Conservation (phyloP, 371 early-diverging fungal species). For the Apophysomyces ossiformis region DNA sequence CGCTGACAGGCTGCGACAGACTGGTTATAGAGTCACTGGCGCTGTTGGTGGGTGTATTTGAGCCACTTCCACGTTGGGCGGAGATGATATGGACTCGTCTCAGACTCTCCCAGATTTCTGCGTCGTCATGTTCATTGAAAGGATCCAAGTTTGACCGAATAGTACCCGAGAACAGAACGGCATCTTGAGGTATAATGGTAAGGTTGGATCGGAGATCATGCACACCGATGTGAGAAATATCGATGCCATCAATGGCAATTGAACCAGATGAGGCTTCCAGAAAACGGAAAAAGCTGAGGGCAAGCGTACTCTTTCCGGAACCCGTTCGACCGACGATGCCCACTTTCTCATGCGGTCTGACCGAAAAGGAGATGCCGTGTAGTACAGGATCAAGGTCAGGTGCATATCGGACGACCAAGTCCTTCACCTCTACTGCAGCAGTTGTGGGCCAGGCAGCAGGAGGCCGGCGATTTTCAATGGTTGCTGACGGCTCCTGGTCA, state of each 20-base stretch:
- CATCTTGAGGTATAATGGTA: constrained; percentile 86
- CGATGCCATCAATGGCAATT: constrained; percentile 78
- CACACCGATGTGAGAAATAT: constrained; percentile 75
- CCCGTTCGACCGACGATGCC: constrained; percentile 82
- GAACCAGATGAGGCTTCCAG: constrained; percentile 73
- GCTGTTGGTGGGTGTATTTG: not conserved
- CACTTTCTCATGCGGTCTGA: constrained; percentile 72
- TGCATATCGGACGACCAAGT: constrained; percentile 69
- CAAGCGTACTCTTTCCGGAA: constrained; percentile 81
- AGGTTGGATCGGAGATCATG: constrained; percentile 72
- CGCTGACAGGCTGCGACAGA: constrained; percentile 51
- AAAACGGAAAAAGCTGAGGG: constrained; percentile 78
- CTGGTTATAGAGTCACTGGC: not conserved
- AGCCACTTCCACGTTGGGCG: not conserved
- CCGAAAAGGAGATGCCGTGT: constrained; percentile 63
- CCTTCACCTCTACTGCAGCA: constrained; percentile 68
- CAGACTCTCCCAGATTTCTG: constrained; percentile 75
- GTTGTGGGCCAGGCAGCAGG: constrained; percentile 77
- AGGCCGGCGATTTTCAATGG: constrained; percentile 46
- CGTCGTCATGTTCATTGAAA: constrained; percentile 62
- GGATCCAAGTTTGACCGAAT: constrained; percentile 76
- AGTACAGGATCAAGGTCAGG: constrained; percentile 72
- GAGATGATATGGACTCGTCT: constrained; percentile 53
- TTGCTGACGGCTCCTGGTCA: constrained; percentile 70
- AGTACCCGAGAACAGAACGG: constrained; percentile 83